phyloP scores from a whole-genome alignment of 148 eudicot species.

The Fagopyrum tataricum region DNA sequence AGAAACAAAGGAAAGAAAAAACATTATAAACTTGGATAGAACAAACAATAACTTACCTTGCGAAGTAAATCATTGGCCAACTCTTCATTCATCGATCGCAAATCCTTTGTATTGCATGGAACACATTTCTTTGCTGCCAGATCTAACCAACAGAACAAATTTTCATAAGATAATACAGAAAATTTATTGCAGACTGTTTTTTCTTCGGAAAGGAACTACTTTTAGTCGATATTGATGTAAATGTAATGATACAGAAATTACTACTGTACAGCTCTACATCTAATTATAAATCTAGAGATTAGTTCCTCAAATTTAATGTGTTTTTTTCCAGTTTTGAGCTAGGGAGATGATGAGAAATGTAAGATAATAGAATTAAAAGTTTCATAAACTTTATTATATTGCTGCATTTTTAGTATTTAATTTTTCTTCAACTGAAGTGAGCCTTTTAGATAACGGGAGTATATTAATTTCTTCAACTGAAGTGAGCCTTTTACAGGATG shows the following conservation, averaged over 20 bases:
- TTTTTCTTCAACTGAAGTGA: not conserved
- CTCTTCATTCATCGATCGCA: slow-evolving; percentile 75
- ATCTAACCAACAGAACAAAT: slow-evolving; percentile 34
- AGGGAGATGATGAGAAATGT: not conserved
- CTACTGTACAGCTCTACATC: not conserved
- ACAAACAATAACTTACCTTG: slow-evolving; percentile 37
- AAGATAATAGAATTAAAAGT: not conserved
- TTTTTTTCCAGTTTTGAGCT: not conserved
- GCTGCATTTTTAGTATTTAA: not conserved
- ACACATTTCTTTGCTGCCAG: slow-evolving; percentile 77
- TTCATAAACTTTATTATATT: not conserved
- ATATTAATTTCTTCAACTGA: not conserved
- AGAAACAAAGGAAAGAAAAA: not conserved
- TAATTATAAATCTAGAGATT: not conserved
- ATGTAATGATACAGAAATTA: not conserved
- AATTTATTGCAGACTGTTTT: not conserved
- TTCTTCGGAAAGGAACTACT: not conserved
- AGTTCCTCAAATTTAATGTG: not conserved
- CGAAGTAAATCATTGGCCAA: slow-evolving; percentile 46
- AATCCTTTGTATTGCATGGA: slow-evolving; percentile 62
- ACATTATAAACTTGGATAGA: not conserved
- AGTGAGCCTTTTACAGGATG: not conserved
- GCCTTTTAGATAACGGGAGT: not conserved
- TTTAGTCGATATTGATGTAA: not conserved
- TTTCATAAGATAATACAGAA: not conserved